Evolutionary conservation across 2,329 filamentous ascomycete species (phyloP), one percentile per base, ranked within the genome.

Genomic region (Pseudogymnoascus sp.): DNA sequence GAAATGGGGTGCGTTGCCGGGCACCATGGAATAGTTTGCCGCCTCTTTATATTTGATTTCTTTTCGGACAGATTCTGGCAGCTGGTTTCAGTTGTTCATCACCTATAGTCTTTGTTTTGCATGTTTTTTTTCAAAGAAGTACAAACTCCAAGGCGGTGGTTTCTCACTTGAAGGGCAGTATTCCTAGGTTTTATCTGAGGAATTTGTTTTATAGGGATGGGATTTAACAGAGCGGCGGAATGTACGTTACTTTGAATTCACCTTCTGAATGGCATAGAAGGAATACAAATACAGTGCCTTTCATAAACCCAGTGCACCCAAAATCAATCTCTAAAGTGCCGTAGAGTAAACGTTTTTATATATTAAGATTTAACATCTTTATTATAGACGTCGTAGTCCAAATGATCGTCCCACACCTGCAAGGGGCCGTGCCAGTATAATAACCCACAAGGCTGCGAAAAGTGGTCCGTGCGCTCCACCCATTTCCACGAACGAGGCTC

Each of bases 401-500:
- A 9, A n/a, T 31, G 27, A 52, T 52, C 45, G 45, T 52, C 45
- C 45, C 45, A 52, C 45, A 31, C 25, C 1, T 52, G 45, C 45
- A 52, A 52, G 45, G 45, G 45, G 45, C 45, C 27, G 25, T 27
- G 31, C 25, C 5, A 27, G 12, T n/a, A 9, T 12, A 9, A 10
- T 9, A 52, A 52, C 45, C 45, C 45, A 52, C 42, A 52, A 52
- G 45, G 27, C 45, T 52, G 45, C 45, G 27, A 52, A 52, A 52
- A 31, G 45, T 52, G 45, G 45, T 52, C 45, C 45, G 45, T 52
- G 45, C 45, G 27, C 45, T 4, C 45, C 27, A 52, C 45, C 45
- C 45, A 52, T 31, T 52, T 15, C 25, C n/a, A 52, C 45, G 45
- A 52, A 52, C 45, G 45, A 52, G 45, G 45, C 45, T 52, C 45